Conservation (phyloP, 1,284 basidiomycete species). For the Cryptococcus sp. region DNA sequence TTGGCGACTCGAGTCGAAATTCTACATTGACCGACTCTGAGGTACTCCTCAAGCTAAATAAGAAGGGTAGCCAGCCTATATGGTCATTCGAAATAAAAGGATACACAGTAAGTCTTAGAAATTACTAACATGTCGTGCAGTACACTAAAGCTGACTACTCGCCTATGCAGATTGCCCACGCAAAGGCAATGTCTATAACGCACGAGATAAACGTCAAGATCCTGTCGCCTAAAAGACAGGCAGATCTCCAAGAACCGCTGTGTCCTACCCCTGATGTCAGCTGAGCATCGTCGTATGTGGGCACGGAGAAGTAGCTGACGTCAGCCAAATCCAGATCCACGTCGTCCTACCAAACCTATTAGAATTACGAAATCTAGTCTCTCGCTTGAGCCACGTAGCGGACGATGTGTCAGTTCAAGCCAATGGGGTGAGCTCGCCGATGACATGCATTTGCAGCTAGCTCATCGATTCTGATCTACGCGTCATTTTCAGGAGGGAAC, state of each 20-base stretch:
- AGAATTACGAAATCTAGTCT: slow-evolving; percentile 76
- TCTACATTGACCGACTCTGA: slow-evolving; percentile 57
- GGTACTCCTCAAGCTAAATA: slow-evolving; percentile 70
- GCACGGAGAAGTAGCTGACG: background rate
- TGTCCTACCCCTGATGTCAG: slow-evolving; percentile 85
- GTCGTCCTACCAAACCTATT: slow-evolving; percentile 75
- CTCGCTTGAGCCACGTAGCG: slow-evolving; percentile 71
- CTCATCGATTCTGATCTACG: too few relatives aligned
- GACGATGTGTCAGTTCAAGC: slow-evolving; percentile 66
- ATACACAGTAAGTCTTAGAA: slow-evolving; percentile 24
- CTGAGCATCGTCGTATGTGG: slow-evolving; percentile 5
- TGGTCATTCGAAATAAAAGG: slow-evolving; percentile 49
- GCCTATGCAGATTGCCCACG: slow-evolving; percentile 15
- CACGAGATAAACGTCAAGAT: slow-evolving; percentile 61
- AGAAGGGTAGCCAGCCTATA: slow-evolving; percentile 39
- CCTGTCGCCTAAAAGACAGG: slow-evolving; percentile 70
- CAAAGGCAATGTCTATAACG: slow-evolving; percentile 41
- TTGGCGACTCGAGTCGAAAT: slow-evolving; percentile 7
- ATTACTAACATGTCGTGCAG: background rate
- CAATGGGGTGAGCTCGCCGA: slow-evolving; percentile 32
- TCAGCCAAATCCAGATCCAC: slow-evolving; percentile 62
- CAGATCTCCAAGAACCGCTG: slow-evolving; percentile 72
- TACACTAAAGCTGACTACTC: too few relatives aligned
- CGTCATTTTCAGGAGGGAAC: slow-evolving; percentile 38
- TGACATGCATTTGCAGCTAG: too few relatives aligned